Conservation (phyloP, 768 basidiomycete genomes). For the Russula vinacea region DNA sequence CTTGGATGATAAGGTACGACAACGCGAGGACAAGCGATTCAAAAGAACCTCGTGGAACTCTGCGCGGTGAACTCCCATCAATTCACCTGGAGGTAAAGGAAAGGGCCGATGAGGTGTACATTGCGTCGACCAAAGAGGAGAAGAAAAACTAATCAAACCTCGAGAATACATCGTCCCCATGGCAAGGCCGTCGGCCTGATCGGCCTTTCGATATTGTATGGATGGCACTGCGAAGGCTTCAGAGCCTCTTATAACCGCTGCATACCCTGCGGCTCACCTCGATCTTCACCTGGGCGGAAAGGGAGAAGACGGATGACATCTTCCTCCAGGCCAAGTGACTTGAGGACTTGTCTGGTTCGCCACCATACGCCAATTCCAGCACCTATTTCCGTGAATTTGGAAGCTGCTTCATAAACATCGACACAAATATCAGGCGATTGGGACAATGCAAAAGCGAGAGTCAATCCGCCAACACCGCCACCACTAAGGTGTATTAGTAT, state of each 20-base stretch:
- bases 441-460: constrained; percentile 34
- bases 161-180: constrained; percentile 55
- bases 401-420: constrained; percentile 39
- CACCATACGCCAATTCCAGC: constrained; percentile 41
- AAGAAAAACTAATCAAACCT: constrained; percentile 40
- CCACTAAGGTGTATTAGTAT: constrained; percentile 22
- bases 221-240: constrained; percentile 42
- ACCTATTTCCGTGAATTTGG: constrained; percentile 35
- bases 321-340: constrained; percentile 33
- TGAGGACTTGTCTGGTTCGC: constrained; percentile 35
- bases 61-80: constrained; percentile 54
- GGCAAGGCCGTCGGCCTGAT: constrained; percentile 51
- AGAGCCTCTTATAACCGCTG: neutral
- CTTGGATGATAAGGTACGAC: constrained; percentile 51
- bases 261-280: neutral
- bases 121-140: neutral
- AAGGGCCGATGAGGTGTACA: neutral
- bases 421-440: constrained; percentile 34
- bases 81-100: constrained; percentile 30
- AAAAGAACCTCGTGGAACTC: constrained; percentile 64
- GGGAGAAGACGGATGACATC: constrained; percentile 32
- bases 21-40: constrained; percentile 42
- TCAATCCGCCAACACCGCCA: constrained; percentile 36
- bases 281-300: constrained; percentile 31
- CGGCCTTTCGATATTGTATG: constrained; percentile 59